Conservation (phyloP, 352 stramenopile species). For the Phytopythium aichiense region DNA sequence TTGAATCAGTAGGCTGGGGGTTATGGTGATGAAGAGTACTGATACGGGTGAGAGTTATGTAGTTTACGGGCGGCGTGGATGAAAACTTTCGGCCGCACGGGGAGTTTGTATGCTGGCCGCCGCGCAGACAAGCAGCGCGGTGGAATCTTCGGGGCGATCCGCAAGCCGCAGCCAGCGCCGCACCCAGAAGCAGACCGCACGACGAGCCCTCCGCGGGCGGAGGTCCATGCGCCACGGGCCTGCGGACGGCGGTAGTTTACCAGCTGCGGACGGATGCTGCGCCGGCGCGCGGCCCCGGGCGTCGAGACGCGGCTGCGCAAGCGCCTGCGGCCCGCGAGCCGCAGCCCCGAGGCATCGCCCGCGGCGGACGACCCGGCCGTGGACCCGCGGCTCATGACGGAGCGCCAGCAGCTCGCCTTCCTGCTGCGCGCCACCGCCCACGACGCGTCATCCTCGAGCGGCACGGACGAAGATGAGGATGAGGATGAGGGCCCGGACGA, state of each 20-base stretch:
- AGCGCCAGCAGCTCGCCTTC: constrained; percentile 82
- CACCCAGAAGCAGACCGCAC: neutral
- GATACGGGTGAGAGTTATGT: too few relatives aligned
- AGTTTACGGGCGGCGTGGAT: too few relatives aligned
- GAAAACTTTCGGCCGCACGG: too few relatives aligned
- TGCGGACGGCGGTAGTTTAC: constrained; percentile 2
- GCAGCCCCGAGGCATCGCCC: neutral
- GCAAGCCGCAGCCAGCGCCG: too few relatives aligned
- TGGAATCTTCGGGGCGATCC: too few relatives aligned
- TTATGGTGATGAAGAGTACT: too few relatives aligned
- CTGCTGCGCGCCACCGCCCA: constrained; percentile 68
- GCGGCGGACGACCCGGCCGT: neutral
- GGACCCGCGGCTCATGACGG: constrained; percentile 75
- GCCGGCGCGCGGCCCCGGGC: neutral
- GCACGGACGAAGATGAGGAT: constrained; percentile 16
- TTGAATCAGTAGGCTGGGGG: too few relatives aligned
- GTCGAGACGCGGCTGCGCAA: constrained; percentile 1
- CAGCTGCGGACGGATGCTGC: neutral
- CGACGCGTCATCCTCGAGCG: constrained; percentile 35
- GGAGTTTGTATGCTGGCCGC: too few relatives aligned
- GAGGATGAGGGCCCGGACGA: neutral
- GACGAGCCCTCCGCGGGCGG: neutral
- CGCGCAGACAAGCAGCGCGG: too few relatives aligned
- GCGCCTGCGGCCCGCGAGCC: constrained; percentile 1
- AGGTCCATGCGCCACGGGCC: neutral